These are phyloP conservation scores for Phyllosticta citrichinensis DNA, from an alignment of 2,329 filamentous ascomycete genomes.

Conservation along the genomic window DNA sequence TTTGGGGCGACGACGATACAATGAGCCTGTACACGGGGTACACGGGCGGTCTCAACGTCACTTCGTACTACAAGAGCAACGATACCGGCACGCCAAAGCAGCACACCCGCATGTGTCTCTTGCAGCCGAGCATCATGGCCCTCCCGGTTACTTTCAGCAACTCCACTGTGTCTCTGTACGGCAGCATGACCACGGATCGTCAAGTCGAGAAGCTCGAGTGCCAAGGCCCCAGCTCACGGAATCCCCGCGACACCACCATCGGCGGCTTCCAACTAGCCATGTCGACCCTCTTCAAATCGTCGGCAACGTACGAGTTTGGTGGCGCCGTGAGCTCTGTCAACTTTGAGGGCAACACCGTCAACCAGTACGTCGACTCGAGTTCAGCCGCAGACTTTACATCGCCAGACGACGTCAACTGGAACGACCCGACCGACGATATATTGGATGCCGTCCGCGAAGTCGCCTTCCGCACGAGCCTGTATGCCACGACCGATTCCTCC, in stretches of 20 bases:
- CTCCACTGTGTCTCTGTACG: not conserved
- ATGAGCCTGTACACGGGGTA: not conserved
- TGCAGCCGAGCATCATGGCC: not conserved
- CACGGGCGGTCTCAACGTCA: not conserved
- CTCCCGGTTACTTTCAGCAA: not conserved
- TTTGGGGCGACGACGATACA: not conserved
- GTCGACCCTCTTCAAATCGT: not conserved
- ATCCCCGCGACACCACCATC: not conserved
- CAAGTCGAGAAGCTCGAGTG: not conserved
- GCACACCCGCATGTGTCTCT: not conserved
- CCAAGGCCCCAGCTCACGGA: not conserved
- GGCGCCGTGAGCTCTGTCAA: not conserved
- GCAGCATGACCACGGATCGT: not conserved
- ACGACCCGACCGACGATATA: not conserved
- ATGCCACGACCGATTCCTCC: not conserved
- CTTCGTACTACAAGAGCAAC: not conserved
- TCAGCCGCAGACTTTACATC: not conserved
- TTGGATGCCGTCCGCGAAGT: not conserved
- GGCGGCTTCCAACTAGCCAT: not conserved
- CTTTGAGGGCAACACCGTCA: not conserved
- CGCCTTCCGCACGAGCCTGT: not conserved
- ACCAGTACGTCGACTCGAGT: not conserved
- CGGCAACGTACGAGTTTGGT: not conserved
- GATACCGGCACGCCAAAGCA: not conserved
- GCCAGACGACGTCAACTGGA: not conserved